Conservation (phyloP, 2,329 filamentous ascomycete genomes). For the Penicillium rolfsii region DNA sequence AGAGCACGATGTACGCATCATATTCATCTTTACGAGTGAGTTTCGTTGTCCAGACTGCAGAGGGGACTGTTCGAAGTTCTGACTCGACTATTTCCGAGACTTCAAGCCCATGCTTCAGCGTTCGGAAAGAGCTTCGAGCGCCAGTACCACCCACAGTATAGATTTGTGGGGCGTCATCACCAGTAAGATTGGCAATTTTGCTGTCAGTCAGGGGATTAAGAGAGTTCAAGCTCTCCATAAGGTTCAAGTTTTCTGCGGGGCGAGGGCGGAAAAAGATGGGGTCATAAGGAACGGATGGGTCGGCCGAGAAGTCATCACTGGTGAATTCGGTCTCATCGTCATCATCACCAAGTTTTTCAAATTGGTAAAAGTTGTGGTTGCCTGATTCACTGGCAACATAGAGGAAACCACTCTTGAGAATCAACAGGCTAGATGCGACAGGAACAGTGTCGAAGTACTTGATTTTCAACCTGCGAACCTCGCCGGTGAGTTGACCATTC, state of each 20-base stretch:
- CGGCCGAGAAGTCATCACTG: slow-evolving; percentile 79
- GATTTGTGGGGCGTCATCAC: slow-evolving; percentile 94
- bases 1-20: slow-evolving; percentile 94
- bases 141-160: slow-evolving; percentile 90
- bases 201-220: slow-evolving; percentile 91
- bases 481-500: slow-evolving; percentile 74
- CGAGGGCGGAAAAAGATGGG: slow-evolving; percentile 86
- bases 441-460: slow-evolving; percentile 99
- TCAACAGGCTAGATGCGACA: slow-evolving; percentile 81
- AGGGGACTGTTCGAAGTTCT: slow-evolving; percentile 83
- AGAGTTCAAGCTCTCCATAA: slow-evolving; percentile 82
- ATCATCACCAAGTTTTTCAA: slow-evolving; percentile 95
- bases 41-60: slow-evolving; percentile 94
- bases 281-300: slow-evolving; percentile 70
- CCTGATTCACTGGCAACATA: slow-evolving; percentile 92
- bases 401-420: slow-evolving; percentile 92
- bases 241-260: slow-evolving; percentile 75
- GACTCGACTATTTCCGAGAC: slow-evolving; percentile 97
- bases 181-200: slow-evolving; percentile 85
- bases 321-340: slow-evolving; percentile 85
- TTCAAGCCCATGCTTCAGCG: slow-evolving; percentile 87
- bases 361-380: slow-evolving; percentile 93
- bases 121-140: slow-evolving; percentile 86
- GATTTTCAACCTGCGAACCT: slow-evolving; percentile 82
- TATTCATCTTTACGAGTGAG: slow-evolving; percentile 78